phyloP scores from a whole-genome alignment of 2,329 filamentous ascomycete species.

The Colletotrichum sp. region DNA sequence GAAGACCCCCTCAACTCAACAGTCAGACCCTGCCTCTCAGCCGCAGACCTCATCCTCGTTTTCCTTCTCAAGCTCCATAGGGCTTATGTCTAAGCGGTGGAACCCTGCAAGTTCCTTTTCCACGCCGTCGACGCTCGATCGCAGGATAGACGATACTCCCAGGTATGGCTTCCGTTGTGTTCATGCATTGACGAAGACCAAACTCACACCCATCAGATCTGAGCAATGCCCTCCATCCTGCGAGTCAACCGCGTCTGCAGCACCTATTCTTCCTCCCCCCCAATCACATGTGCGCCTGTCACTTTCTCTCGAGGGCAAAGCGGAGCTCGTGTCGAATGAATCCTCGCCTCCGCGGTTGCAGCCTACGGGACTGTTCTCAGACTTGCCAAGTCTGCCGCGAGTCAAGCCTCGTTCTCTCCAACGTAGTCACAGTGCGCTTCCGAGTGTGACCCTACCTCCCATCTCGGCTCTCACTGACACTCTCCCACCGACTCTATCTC shows the following conservation, averaged over 20 bases:
- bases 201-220: constrained; percentile 35
- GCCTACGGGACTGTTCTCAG: constrained; percentile 54
- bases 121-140: constrained; percentile 47
- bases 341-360: constrained; percentile 69
- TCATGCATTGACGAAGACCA: background rate
- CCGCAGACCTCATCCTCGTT: constrained; percentile 31
- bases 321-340: constrained; percentile 78
- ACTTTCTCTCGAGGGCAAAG: constrained; percentile 87
- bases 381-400: constrained; percentile 50
- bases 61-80: constrained; percentile 48
- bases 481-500: constrained; percentile 61
- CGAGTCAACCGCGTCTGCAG: constrained; percentile 42
- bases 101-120: constrained; percentile 58
- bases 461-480: constrained; percentile 57
- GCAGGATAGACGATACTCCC: constrained; percentile 46
- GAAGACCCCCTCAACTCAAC: constrained; percentile 9
- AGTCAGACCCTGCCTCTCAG: background rate
- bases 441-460: constrained; percentile 61
- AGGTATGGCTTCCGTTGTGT: constrained; percentile 39
- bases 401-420: constrained; percentile 56
- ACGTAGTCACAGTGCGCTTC: constrained; percentile 73
- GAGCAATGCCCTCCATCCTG: constrained; percentile 48
- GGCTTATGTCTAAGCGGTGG: constrained; percentile 63
- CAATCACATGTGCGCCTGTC: constrained; percentile 73
- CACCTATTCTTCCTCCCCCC: constrained; percentile 36